phyloP scores from a whole-genome alignment of 768 basidiomycete species.

The Dacryopinax primogenitus region DNA sequence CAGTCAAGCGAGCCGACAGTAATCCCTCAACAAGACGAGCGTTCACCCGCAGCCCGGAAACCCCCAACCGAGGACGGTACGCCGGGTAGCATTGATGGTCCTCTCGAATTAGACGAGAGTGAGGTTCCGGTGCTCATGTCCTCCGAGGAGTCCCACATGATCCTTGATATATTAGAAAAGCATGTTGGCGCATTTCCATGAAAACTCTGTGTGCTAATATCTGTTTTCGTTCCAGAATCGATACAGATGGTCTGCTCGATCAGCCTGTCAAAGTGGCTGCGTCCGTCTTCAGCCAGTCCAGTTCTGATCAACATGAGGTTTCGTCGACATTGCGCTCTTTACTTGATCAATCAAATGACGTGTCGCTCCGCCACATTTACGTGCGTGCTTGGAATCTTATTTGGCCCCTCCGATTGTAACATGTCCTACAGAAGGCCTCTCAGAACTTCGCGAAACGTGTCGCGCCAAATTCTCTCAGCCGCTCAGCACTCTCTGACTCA shows the following conservation, averaged over 20 bases:
- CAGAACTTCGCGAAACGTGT: neutral
- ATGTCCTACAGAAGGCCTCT: neutral
- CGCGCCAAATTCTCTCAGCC: neutral
- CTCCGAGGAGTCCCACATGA: conserved; percentile 36
- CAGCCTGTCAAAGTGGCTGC: conserved; percentile 20
- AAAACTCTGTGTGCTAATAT: conserved; percentile 6
- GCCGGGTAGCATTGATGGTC: conserved; percentile 23
- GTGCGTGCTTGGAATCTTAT: neutral
- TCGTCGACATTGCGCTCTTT: neutral
- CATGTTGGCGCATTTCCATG: conserved; percentile 23
- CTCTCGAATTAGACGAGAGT: conserved; percentile 27
- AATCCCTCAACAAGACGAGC: conserved; percentile 30
- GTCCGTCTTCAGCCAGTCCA: neutral
- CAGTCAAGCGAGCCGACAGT: neutral
- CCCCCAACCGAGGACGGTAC: neutral
- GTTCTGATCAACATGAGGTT: neutral
- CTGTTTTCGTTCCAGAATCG: conserved; percentile 35
- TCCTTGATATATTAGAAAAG: conserved; percentile 50
- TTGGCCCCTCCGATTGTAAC: neutral
- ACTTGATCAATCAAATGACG: conserved; percentile 6
- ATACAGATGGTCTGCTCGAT: conserved; percentile 65
- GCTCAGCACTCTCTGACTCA: neutral
- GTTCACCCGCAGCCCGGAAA: conserved; percentile 18
- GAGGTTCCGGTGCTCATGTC: conserved; percentile 31
- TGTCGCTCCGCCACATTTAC: neutral